Percentiles rank a stretch among this genome's conserved stretches.
Evolutionary conservation across 1,139 yeast genomes (phyloP).

Genomic region (Arxiozyma slooffiae): DNA sequence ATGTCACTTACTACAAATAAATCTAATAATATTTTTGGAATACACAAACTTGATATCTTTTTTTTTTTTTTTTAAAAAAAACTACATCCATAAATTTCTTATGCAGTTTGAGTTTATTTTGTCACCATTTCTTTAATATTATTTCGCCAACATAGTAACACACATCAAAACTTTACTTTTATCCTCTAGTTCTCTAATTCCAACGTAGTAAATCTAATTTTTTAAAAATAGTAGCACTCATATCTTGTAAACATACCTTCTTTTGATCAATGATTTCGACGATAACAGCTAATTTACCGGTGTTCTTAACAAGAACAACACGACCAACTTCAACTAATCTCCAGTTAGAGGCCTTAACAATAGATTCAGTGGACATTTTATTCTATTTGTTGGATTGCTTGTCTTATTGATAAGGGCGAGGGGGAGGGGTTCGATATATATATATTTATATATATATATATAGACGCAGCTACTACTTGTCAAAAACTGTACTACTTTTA

Average conservation of each 20-base stretch:
- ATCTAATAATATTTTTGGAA: neutral
- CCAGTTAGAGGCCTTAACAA: conserved; percentile 97
- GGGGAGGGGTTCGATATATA: too few species aligned
- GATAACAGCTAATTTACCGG: conserved; percentile 83
- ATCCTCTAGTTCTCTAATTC: neutral
- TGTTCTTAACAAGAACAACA: conserved; percentile 82
- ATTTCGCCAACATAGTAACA: neutral
- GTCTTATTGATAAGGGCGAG: conserved; percentile 4
- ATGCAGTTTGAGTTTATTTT: neutral
- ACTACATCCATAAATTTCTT: neutral
- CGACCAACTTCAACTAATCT: conserved; percentile 99
- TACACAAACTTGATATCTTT: too few species aligned
- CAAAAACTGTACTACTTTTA: too few species aligned
- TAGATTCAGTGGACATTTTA: conserved; percentile 55
- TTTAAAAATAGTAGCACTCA: neutral
- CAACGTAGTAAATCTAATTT: neutral
- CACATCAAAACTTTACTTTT: neutral
- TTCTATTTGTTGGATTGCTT: conserved; percentile 16
- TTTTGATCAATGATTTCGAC: conserved; percentile 99
- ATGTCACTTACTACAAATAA: neutral
- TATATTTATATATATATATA: too few species aligned
- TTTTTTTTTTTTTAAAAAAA: too few species aligned
- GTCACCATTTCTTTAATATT: neutral
- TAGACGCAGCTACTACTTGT: too few species aligned
- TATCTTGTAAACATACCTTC: conserved; percentile 60